A percentile compares a stretch with the other conserved stretches of the same genome.
phyloP scores from a whole-genome alignment of 768 basidiomycete genomes.

The Hortiboletus campestris region DNA sequence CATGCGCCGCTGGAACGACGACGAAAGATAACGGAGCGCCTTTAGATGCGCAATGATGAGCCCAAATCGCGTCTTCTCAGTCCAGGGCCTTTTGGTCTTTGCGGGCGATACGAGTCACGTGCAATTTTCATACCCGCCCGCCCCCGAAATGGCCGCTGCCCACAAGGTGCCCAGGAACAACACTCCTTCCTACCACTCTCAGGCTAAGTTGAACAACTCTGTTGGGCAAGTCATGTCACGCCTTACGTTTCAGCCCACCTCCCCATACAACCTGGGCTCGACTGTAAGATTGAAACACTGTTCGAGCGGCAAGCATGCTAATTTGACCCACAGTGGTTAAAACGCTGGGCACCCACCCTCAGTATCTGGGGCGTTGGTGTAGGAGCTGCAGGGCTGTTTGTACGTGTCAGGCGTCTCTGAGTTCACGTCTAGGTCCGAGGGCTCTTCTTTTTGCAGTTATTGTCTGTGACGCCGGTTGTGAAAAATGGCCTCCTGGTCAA shows the following conservation, averaged over 20 bases:
- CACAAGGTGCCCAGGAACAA: neutral
- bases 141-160: constrained; percentile 1
- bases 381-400: constrained; percentile 67
- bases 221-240: constrained; percentile 39
- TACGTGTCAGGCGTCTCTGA: constrained; percentile 29
- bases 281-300: constrained; percentile 33
- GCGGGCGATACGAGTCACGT: constrained; percentile 14
- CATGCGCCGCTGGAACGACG: neutral
- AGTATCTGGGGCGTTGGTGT: constrained; percentile 71
- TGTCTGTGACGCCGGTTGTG: constrained; percentile 85
- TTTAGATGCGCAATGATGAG: neutral
- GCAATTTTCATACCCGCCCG: constrained; percentile 13
- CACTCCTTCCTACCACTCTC: neutral
- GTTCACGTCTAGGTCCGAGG: neutral
- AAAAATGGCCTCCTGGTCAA: constrained; percentile 72
- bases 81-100: neutral
- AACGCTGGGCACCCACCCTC: constrained; percentile 59
- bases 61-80: neutral
- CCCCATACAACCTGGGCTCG: constrained; percentile 37
- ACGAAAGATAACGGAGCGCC: neutral
- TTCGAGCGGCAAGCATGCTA: neutral
- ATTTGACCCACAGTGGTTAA: constrained; percentile 38
- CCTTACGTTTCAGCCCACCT: constrained; percentile 38
- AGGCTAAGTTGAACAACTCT: neutral
- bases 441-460: constrained; percentile 43